A percentile compares a stretch with the other conserved stretches of the same genome.
These are phyloP conservation scores for Annulohypoxylon bovei DNA, from an alignment of 495 filamentous ascomycete species.

Conservation along the genomic window DNA sequence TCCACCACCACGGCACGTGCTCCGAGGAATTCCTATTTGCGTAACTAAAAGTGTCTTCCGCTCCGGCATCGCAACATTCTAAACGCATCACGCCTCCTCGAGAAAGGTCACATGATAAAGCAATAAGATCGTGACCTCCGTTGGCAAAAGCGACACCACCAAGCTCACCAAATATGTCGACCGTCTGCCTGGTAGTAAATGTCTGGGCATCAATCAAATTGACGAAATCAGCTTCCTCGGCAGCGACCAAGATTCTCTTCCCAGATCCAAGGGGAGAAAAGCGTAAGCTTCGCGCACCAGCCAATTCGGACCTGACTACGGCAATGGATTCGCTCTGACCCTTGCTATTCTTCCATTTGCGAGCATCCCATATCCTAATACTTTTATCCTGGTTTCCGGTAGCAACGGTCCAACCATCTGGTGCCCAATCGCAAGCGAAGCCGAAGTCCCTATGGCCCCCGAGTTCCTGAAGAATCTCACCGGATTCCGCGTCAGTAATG, in stretches of 20 bases:
- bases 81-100: constrained; percentile 85
- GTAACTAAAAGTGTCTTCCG: constrained; percentile 54
- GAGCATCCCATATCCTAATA: constrained; percentile 86
- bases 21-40: constrained; percentile 12
- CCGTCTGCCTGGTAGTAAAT: constrained; percentile 73
- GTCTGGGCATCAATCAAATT: constrained; percentile 78
- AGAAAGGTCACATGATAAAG: constrained; percentile 76
- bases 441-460: constrained; percentile 81
- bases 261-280: constrained; percentile 85
- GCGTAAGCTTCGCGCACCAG: constrained; percentile 77
- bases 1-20: constrained; percentile 16
- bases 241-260: constrained; percentile 76
- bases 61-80: constrained; percentile 63
- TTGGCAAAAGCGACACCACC: constrained; percentile 78
- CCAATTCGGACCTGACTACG: constrained; percentile 77
- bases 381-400: constrained; percentile 91
- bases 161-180: constrained; percentile 89
- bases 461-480: constrained; percentile 62
- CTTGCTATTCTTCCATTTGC: constrained; percentile 68
- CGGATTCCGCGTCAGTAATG: constrained; percentile 61
- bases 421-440: constrained; percentile 92
- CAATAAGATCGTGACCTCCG: constrained; percentile 75
- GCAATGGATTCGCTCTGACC: constrained; percentile 61
- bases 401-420: constrained; percentile 86
- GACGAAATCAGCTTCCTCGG: constrained; percentile 86